Base-by-base conservation (phyloP, 306 rosid genomes). In the Lotus japonicus region DNA sequence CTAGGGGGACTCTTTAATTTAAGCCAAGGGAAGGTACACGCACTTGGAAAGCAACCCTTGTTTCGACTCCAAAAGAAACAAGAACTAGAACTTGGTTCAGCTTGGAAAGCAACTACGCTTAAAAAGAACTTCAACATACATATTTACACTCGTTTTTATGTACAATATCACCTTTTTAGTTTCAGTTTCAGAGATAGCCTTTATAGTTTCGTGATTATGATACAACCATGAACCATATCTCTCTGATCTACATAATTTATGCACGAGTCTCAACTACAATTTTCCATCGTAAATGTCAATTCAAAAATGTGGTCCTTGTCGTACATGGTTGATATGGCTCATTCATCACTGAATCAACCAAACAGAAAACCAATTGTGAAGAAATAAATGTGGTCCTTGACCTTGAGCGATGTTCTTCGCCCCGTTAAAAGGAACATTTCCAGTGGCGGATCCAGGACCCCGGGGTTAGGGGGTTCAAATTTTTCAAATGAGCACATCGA, bases 281-380 rank as follows among this genome's bases (percentile, higher is more conserved):
- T 58, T 50, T 51, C 44, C 19, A 18, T 19, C 56, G 62, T 31
- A 60, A 58, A 6, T 36, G 43, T 9, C 63, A 16, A 58, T 15
- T 17, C 6, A 74, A 48, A 19, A 31, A 52, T 5, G 67, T 77
- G 76, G 76, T 69, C 76, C 76, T 76, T 46, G 19, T 17, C 18
- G 68, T 75, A 58, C 74, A 49, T 21, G 61, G 61, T 74, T 46
- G 49, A 31, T 35, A 9, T 58, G 70, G 7, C 12, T 74, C 52
- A n/a, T 54, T 65, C 28, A n/a, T n/a, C n/a, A 21, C 26, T 21
- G 26, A 21, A 21, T 1, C 26, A 1, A 21, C 26, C 3, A 23
- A 41, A 26, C 9, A 15, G 14, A 23, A 42, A 36, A 58, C 2
- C 11, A 56, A 58, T 58, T 58, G 15, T 58, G 12, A 6, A 33